Evolutionary conservation across 2,329 filamentous ascomycete species (phyloP), one percentile per base, ranked within the genome.

Genomic region (Colletotrichum ledebouriae): DNA sequence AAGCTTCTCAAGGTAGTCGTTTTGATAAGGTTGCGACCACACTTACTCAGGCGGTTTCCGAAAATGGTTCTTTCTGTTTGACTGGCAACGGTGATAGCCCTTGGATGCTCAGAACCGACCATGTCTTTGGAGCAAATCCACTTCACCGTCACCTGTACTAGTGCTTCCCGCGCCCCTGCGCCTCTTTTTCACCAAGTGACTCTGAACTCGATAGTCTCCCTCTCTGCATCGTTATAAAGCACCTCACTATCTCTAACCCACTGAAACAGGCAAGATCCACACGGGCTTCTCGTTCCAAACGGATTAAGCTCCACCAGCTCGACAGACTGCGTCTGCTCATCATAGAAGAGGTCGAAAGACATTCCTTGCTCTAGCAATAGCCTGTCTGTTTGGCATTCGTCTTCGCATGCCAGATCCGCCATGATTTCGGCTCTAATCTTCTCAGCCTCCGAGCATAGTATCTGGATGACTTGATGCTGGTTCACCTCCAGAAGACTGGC

Each of bases 261-360:
- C 13, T 84, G 78, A 67, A 83, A 85, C 29, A 85, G 72, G 70
- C 80, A 84, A 29, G 78, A 80, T 7, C 83, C 81, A 73, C 81
- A 84, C 3, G 77, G 78, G 22, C 79, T 82, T 69, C 79, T 75
- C 2, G 76, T 78, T 0, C 83, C 82, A 71, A 84, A 85, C 1
- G 76, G 77, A 62, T 84, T 84, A 41, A 84, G 72, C 71, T 85
- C 80, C 13, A 85, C 76, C n/a, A 84, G 71, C 72, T 77, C 70
- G 42, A 71, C 60, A 0, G 71, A 67, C 2, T 70, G 63, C 0
- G 59, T 60, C 3, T 73, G 70, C 42, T 79, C 74, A 29, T 81
- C 74, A 53, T 78, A 80, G 15, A 78, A 74, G 15, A 83, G 73
- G 69, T 85, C 82, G 67, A 85, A 84, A 4, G 76, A 78, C 52